Evolutionary conservation across 1,284 basidiomycete species (phyloP).

Genomic region (Cerrena zonata): DNA sequence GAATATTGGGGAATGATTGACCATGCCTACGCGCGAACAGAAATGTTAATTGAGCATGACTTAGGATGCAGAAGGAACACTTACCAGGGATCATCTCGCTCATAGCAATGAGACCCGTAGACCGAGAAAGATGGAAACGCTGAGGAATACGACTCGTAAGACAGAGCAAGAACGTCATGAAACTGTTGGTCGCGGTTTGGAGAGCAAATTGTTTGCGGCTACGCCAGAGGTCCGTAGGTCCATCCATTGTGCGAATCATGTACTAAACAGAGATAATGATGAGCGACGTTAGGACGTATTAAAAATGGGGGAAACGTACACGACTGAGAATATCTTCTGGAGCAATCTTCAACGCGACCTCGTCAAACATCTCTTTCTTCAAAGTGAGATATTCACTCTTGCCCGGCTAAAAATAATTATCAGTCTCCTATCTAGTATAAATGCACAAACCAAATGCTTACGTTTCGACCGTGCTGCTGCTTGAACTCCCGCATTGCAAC

Average conservation of each 20-base stretch:
- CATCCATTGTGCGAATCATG: slow-evolving; percentile 82
- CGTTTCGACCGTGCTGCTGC: slow-evolving; percentile 44
- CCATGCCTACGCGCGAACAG: slow-evolving; percentile 33
- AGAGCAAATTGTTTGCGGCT: slow-evolving; percentile 96
- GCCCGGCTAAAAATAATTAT: slow-evolving; percentile 37
- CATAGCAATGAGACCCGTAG: slow-evolving; percentile 88
- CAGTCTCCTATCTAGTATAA: background rate
- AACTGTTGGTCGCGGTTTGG: slow-evolving; percentile 83
- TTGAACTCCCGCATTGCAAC: slow-evolving; percentile 61
- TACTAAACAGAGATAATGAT: slow-evolving; percentile 51
- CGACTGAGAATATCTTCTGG: slow-evolving; percentile 85
- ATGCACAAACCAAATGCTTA: slow-evolving; percentile 24
- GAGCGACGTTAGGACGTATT: background rate
- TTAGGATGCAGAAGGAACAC: slow-evolving; percentile 16
- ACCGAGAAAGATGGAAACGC: slow-evolving; percentile 84
- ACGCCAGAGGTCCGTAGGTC: slow-evolving; percentile 86
- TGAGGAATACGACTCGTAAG: slow-evolving; percentile 80
- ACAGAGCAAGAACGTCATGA: slow-evolving; percentile 88
- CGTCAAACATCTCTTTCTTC: slow-evolving; percentile 87
- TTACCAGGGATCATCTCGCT: slow-evolving; percentile 82
- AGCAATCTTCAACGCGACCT: slow-evolving; percentile 83
- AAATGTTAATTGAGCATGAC: slow-evolving; percentile 1
- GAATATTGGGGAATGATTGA: slow-evolving; percentile 58
- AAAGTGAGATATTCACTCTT: slow-evolving; percentile 71
- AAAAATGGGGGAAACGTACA: slow-evolving; percentile 45